These are phyloP conservation scores for Talaromyces funiculosus DNA, from an alignment of 2,329 filamentous ascomycete genomes.

Conservation along the genomic window DNA sequence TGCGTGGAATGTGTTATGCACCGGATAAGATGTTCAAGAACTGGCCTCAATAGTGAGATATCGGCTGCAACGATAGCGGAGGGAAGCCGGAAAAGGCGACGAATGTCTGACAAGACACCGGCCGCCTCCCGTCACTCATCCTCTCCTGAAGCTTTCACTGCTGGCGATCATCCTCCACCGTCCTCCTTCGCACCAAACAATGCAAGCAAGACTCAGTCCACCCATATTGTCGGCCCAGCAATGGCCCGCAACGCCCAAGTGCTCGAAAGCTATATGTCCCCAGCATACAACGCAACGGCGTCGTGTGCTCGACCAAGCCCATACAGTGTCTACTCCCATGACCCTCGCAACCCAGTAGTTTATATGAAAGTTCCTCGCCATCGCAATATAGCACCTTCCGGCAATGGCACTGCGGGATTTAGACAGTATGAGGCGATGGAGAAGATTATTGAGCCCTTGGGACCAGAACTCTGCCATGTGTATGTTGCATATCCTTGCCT, in stretches of 20 bases:
- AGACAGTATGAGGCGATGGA: slow-evolving; percentile 45
- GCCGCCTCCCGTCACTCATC: neutral
- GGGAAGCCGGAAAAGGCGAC: neutral
- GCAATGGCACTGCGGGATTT: slow-evolving; percentile 21
- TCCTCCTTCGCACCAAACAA: slow-evolving; percentile 1
- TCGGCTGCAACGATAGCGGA: neutral
- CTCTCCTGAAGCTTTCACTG: neutral
- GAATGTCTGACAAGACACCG: neutral
- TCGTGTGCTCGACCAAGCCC: slow-evolving; percentile 9
- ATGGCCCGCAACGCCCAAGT: slow-evolving; percentile 49
- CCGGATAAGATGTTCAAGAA: slow-evolving; percentile 16
- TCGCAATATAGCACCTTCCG: slow-evolving; percentile 15
- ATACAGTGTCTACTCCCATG: slow-evolving; percentile 14
- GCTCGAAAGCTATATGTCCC: slow-evolving; percentile 44
- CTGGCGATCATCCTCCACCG: neutral
- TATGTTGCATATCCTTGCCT: neutral
- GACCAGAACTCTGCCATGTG: slow-evolving; percentile 7
- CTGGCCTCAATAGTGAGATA: neutral
- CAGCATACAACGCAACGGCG: slow-evolving; percentile 15
- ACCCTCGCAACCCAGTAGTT: slow-evolving; percentile 20
- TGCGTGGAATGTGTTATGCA: slow-evolving; percentile 18
- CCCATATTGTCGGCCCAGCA: slow-evolving; percentile 48
- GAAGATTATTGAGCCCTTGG: slow-evolving; percentile 44
- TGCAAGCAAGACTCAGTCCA: slow-evolving; percentile 16
- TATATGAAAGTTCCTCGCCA: slow-evolving; percentile 17